Conservation (phyloP, 371 early-diverging fungal species). For the Syncephalastrum monosporum region DNA sequence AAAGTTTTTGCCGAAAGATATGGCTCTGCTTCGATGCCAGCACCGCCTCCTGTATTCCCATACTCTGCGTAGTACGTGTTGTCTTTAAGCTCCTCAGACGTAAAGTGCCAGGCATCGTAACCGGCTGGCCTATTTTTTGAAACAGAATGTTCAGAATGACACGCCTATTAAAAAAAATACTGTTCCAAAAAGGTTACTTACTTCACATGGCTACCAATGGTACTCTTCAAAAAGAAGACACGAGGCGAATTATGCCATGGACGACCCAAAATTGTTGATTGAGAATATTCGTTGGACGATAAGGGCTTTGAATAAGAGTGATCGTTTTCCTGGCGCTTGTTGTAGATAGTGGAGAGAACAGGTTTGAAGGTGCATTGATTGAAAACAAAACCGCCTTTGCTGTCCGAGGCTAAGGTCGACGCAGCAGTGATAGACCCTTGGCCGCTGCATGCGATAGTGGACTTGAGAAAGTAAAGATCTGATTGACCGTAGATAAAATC, state of each 20-base stretch:
- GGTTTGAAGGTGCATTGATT: slow-evolving; percentile 9
- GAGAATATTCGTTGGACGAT: slow-evolving; percentile 6
- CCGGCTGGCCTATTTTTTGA: slow-evolving; percentile 8
- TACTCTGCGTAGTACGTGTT: slow-evolving; percentile 12
- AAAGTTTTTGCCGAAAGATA: slow-evolving; percentile 7
- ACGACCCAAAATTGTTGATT: slow-evolving; percentile 8
- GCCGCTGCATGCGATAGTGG: slow-evolving; percentile 12
- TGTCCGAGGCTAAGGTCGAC: not conserved
- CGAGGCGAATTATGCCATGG: slow-evolving; percentile 16
- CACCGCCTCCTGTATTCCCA: slow-evolving; percentile 11
- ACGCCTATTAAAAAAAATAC: not conserved
- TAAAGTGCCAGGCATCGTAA: slow-evolving; percentile 13
- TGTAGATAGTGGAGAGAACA: slow-evolving; percentile 13
- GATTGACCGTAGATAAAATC: slow-evolving; percentile 13
- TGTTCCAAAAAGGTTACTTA: not conserved
- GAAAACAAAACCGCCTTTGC: slow-evolving; percentile 11
- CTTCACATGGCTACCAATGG: slow-evolving; percentile 10
- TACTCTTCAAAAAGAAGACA: slow-evolving; percentile 8
- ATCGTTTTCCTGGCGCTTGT: slow-evolving; percentile 16
- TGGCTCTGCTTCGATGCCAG: slow-evolving; percentile 12
- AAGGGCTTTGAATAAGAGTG: slow-evolving; percentile 11
- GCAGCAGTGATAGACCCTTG: slow-evolving; percentile 12
- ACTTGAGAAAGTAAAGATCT: slow-evolving; percentile 9
- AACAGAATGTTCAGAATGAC: not conserved
- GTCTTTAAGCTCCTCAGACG: slow-evolving; percentile 9